Evolutionary conservation across 495 filamentous ascomycete species (phyloP).

Genomic region (Penicillium daleae): DNA sequence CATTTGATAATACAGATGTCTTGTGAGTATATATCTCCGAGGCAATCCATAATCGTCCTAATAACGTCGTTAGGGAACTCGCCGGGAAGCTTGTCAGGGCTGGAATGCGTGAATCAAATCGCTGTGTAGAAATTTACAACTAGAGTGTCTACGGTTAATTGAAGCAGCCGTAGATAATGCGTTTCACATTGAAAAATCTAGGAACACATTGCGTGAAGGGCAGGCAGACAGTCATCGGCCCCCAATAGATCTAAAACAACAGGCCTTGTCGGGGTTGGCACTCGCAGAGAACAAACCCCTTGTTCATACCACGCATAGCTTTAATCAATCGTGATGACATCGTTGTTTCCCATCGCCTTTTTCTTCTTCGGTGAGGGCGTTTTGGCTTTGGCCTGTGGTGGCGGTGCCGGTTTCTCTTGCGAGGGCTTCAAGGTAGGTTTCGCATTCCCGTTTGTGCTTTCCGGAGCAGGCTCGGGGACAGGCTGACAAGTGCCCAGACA

Average conservation of each 20-base stretch:
- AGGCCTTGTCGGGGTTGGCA: not conserved
- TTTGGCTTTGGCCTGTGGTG: slow-evolving; percentile 5
- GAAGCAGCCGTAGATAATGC: slow-evolving; percentile 13
- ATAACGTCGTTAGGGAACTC: no score
- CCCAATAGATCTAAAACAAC: not conserved
- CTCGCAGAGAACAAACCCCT: slow-evolving; percentile 2
- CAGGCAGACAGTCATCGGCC: not conserved
- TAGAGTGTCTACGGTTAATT: no score
- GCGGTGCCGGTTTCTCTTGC: not conserved
- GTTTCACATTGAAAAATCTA: slow-evolving; percentile 28
- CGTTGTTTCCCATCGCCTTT: slow-evolving; percentile 20
- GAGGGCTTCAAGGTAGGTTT: slow-evolving; percentile 3
- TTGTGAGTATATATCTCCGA: not conserved
- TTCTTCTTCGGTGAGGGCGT: slow-evolving; percentile 19
- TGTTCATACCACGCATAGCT: not conserved
- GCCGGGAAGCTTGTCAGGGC: no score
- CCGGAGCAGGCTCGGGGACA: slow-evolving; percentile 10
- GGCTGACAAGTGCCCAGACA: slow-evolving; percentile 30
- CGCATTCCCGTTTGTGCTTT: not conserved
- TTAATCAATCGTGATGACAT: slow-evolving; percentile 50
- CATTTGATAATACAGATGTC: not conserved
- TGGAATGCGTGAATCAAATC: no score
- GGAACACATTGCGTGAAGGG: slow-evolving; percentile 31
- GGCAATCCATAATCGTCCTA: no score
- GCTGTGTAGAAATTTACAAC: no score